Evolutionary conservation across 306 rosid species (phyloP).

Genomic region (Malus sieversii): DNA sequence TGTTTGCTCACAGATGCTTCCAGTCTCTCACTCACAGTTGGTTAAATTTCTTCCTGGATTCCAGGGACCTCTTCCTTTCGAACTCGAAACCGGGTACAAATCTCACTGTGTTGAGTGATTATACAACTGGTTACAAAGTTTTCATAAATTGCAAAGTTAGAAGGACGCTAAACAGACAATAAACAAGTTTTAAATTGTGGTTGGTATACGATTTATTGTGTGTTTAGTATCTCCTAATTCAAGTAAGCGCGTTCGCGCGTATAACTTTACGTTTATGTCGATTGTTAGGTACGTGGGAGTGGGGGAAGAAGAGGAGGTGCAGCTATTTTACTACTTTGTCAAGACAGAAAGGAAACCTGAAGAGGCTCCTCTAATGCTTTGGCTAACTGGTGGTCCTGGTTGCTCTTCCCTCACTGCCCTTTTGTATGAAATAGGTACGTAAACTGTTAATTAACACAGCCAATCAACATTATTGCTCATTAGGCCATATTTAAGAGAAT

Average conservation of each 20-base stretch:
- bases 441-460: background rate
- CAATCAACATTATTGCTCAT: background rate
- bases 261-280: background rate
- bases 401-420: constrained; percentile 51
- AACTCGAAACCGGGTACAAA: constrained; percentile 57
- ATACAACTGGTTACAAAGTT: too few relatives aligned
- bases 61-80: constrained; percentile 55
- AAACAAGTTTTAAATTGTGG: too few relatives aligned
- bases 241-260: too few relatives aligned
- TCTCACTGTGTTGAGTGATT: background rate
- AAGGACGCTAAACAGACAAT: too few relatives aligned
- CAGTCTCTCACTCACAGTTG: constrained; percentile 12
- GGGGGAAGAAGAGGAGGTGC: constrained; percentile 47
- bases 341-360: constrained; percentile 51
- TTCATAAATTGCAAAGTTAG: too few relatives aligned
- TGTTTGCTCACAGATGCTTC: background rate
- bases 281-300: constrained; percentile 57
- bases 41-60: constrained; percentile 62
- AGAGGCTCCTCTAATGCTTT: constrained; percentile 57
- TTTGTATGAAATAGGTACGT: constrained; percentile 45
- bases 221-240: too few relatives aligned
- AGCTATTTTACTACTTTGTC: constrained; percentile 54
- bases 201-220: too few relatives aligned
- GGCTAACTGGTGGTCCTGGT: constrained; percentile 78
- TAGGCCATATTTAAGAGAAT: background rate